A percentile compares a stretch with the other conserved stretches of the same genome.
Conservation (phyloP, 1,284 basidiomycete species). For the Sporisorium iseilematis-ciliati region DNA sequence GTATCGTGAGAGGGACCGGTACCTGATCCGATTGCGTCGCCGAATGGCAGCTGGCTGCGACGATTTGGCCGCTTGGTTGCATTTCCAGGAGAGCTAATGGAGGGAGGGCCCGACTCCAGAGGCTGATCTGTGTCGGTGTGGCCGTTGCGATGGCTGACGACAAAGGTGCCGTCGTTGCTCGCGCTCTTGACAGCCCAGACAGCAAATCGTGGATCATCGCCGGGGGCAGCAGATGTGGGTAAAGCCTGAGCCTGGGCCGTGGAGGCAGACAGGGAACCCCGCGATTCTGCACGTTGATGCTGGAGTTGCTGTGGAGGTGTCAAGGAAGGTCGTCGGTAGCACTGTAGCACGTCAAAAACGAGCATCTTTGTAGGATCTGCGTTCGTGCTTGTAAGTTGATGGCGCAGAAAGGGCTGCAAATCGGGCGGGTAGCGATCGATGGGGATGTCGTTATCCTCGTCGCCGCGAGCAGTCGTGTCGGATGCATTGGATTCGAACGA, state of each 20-base stretch:
- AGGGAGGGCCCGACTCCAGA: conserved; percentile 11
- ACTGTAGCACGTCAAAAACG: conserved; percentile 58
- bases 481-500: conserved; percentile 50
- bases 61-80: conserved; percentile 36
- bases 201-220: conserved; percentile 62
- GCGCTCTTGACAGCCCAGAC: conserved; percentile 56
- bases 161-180: conserved; percentile 35
- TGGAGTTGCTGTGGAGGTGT: not conserved
- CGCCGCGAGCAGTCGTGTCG: conserved; percentile 36
- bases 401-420: conserved; percentile 26
- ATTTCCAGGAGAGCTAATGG: conserved; percentile 10
- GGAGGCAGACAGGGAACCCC: conserved; percentile 7
- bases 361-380: conserved; percentile 18
- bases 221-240: conserved; percentile 47
- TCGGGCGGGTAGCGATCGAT: conserved; percentile 28
- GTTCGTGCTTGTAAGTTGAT: not conserved
- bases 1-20: not conserved
- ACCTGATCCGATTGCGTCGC: conserved; percentile 3
- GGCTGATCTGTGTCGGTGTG: conserved; percentile 16
- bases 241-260: conserved; percentile 39
- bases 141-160: conserved; percentile 40
- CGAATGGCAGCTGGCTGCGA: conserved; percentile 23
- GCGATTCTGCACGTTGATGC: not conserved
- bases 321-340: conserved; percentile 31
- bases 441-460: conserved; percentile 8